Evolutionary conservation across 805 yeast genomes (phyloP).

Genomic region (Saccharomycopsis sp.): DNA sequence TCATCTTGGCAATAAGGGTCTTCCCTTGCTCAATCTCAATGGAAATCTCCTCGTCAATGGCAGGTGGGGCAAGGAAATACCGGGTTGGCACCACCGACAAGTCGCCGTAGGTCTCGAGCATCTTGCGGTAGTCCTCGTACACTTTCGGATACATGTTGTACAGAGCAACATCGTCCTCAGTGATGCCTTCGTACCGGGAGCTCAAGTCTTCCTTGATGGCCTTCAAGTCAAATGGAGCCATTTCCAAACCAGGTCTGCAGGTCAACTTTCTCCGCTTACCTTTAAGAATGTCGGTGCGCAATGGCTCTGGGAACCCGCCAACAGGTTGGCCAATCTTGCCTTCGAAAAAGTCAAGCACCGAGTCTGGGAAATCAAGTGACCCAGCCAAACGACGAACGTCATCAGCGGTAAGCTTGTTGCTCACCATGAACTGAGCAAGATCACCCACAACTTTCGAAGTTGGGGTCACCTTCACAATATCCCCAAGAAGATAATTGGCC

Average conservation of each 20-base stretch:
- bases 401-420: conserved; percentile 77
- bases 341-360: conserved; percentile 96
- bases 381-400: conserved; percentile 84
- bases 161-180: conserved; percentile 87
- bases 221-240: conserved; percentile 75
- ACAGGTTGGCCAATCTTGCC: conserved; percentile 99
- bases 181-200: conserved; percentile 69
- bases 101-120: conserved; percentile 76
- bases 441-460: conserved; percentile 99
- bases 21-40: conserved; percentile 95
- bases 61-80: conserved; percentile 80
- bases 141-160: conserved; percentile 98
- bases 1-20: conserved; percentile 77
- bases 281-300: conserved; percentile 81
- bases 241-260: conserved; percentile 83
- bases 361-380: conserved; percentile 95
- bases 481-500: conserved; percentile 89
- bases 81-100: conserved; percentile 90
- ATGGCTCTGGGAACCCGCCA: conserved; percentile 99
- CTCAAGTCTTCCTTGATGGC: conserved; percentile 64
- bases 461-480: conserved; percentile 96
- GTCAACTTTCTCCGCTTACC: conserved; percentile 89
- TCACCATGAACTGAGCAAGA: conserved; percentile 98
- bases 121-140: conserved; percentile 75
- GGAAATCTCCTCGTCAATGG: conserved; percentile 76